These are phyloP conservation scores for Metschnikowia lochheadii DNA, from an alignment of 805 yeast genomes.

Conservation along the genomic window DNA sequence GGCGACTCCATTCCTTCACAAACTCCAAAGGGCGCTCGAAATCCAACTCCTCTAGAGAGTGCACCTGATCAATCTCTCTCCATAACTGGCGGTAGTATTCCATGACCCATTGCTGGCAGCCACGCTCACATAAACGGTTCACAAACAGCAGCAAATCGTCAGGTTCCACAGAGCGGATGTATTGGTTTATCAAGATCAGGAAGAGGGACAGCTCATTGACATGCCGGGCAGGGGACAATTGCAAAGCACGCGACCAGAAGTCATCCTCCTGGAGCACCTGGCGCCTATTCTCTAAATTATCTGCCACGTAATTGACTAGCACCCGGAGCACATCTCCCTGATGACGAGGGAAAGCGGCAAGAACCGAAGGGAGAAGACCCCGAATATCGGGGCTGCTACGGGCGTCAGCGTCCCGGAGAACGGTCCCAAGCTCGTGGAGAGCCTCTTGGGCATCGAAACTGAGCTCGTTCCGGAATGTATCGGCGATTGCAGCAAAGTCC, in stretches of 20 bases:
- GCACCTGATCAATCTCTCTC: background rate
- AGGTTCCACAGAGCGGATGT: slow-evolving; percentile 25
- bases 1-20: slow-evolving; percentile 6
- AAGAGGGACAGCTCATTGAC: slow-evolving; percentile 11
- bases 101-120: slow-evolving; percentile 8
- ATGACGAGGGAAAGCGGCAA: slow-evolving; percentile 6
- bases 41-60: background rate
- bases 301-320: slow-evolving; percentile 34
- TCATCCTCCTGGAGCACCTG: slow-evolving; percentile 5
- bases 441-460: background rate
- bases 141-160: slow-evolving; percentile 19
- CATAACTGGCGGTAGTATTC: slow-evolving; percentile 6
- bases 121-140: background rate
- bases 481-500: background rate
- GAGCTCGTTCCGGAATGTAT: background rate
- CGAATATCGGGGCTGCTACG: slow-evolving; percentile 13
- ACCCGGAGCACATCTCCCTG: slow-evolving; percentile 25
- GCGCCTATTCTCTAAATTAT: slow-evolving; percentile 24
- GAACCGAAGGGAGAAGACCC: slow-evolving; percentile 10
- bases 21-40: slow-evolving; percentile 8
- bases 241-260: slow-evolving; percentile 10
- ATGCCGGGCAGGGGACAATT: background rate
- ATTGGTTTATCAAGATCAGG: slow-evolving; percentile 29
- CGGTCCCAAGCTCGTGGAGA: slow-evolving; percentile 13
- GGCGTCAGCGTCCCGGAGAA: slow-evolving; percentile 20